Base-by-base conservation (phyloP, 2,329 filamentous ascomycete genomes). In the Colletotrichum zoysiae region DNA sequence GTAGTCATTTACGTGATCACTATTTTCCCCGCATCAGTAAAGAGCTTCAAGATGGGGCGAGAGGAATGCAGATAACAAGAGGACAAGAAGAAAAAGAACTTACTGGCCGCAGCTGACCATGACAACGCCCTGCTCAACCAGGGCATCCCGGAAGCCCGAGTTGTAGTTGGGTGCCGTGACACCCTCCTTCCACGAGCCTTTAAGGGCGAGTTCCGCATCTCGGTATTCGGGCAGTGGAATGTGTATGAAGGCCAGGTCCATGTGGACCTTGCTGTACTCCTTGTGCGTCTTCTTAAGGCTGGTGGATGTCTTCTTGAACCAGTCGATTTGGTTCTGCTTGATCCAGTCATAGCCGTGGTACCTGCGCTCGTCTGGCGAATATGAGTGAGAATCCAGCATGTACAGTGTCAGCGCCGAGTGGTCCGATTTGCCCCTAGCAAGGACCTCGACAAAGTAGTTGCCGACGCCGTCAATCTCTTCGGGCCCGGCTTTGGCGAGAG, bases 301-400 rank as follows among this genome's bases (percentile, higher is more conserved):
- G 69, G 91, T 86, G 0, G 93, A 91, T 1, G 93, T 97, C 74
- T 89, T 88, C 75, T 90, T 91, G 85, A 99, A 99, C 96, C 96
- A 99, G 67, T 93, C 90, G 71, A 98, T 97, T 81, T 99, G 96
- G 76, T 89, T 95, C 56, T 91, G 91, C 83, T 98, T 98, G 78
- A 99, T 85, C 96, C 96, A 99, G 82, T 98, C 95, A 79, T 99
- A 99, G 59, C 96, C 96, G n/a, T 90, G 89, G 80, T 91, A 98
- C 71, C 93, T 90, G 67, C 91, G 89, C 82, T 98, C 94, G 78
- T 99, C 93, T 0, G 95, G 95, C 6, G 94, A 94, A 81, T 98
- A 97, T 5, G 93, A 88, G 80, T 99, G 96, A 0, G 95, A 95
- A 81, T 99, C 96, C 56, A 99, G 89, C 75, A 99, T 86, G 82